phyloP scores from a whole-genome alignment of 2,329 filamentous ascomycete genomes.

The Phialophora chinensis region DNA sequence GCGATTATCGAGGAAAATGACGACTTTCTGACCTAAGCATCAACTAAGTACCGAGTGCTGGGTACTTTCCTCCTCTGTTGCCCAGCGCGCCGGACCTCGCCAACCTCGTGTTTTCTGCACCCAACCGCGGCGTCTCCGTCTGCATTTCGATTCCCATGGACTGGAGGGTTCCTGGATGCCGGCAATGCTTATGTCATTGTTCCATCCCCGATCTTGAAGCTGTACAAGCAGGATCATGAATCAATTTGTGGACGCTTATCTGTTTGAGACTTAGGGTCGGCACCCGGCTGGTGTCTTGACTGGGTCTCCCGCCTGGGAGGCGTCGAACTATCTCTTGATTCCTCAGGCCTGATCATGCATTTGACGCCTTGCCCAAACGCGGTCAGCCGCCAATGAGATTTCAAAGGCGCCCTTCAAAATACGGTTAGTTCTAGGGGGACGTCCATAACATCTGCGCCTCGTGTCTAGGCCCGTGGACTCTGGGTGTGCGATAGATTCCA shows the following conservation, averaged over 20 bases:
- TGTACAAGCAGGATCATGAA: neutral
- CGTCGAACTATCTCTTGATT: neutral
- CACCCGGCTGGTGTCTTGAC: neutral
- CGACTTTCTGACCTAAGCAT: slow-evolving; percentile 21
- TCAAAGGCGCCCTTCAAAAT: slow-evolving; percentile 24
- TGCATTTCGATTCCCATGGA: slow-evolving; percentile 7
- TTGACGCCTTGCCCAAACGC: neutral
- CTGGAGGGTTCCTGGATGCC: neutral
- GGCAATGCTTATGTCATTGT: slow-evolving; percentile 16
- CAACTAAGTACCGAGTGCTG: neutral
- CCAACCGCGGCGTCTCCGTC: slow-evolving; percentile 2
- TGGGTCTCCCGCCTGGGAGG: neutral
- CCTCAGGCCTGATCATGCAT: neutral
- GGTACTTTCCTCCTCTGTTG: no score
- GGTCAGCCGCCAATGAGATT: slow-evolving; percentile 1
- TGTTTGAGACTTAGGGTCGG: neutral
- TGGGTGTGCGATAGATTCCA: slow-evolving; percentile 25
- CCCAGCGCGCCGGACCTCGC: neutral
- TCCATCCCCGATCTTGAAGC: neutral
- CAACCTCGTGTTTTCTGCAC: neutral
- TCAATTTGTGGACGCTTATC: neutral
- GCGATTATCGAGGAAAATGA: slow-evolving; percentile 4
- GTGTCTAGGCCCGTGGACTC: slow-evolving; percentile 12
- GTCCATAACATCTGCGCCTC: slow-evolving; percentile 19
- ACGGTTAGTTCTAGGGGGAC: slow-evolving; percentile 22